Conservation (phyloP, 1,139 yeast genomes). For the Wickerhamomyces sp. region DNA sequence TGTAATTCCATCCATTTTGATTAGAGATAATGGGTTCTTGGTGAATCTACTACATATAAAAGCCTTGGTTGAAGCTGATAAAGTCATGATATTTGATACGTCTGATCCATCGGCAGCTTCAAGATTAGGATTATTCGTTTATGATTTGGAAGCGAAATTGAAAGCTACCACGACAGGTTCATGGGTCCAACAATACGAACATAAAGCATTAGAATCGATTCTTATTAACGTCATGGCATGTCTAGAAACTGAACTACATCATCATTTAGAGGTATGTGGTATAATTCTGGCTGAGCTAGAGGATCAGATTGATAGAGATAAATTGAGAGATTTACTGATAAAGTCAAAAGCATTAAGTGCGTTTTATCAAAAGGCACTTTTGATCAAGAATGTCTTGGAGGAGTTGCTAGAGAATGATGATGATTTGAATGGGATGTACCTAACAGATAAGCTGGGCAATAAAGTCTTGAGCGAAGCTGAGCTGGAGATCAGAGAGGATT, state of each 20-base stretch:
- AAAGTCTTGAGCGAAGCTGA: slow-evolving; percentile 12
- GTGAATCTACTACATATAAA: slow-evolving; percentile 81
- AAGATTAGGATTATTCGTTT: slow-evolving; percentile 75
- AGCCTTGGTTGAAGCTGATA: slow-evolving; percentile 77
- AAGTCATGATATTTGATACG: slow-evolving; percentile 78
- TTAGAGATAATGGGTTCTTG: slow-evolving; percentile 72
- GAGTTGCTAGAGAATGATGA: slow-evolving; percentile 85
- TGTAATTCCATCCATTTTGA: slow-evolving; percentile 82
- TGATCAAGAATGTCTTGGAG: slow-evolving; percentile 81
- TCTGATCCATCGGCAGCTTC: slow-evolving; percentile 51
- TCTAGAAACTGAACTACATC: slow-evolving; percentile 78
- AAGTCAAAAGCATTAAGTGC: slow-evolving; percentile 77
- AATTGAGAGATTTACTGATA: slow-evolving; percentile 71
- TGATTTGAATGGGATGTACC: slow-evolving; percentile 63
- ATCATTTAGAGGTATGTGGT: slow-evolving; percentile 70
- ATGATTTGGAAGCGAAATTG: slow-evolving; percentile 79
- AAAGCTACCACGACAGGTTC: slow-evolving; percentile 18
- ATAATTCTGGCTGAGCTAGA: slow-evolving; percentile 78
- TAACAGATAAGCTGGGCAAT: slow-evolving; percentile 38
- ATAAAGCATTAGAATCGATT: slow-evolving; percentile 85
- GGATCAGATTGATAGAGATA: slow-evolving; percentile 77
- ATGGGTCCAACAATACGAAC: slow-evolving; percentile 55
- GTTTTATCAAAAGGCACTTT: slow-evolving; percentile 76
- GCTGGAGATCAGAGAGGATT: slow-evolving; percentile 36
- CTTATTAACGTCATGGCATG: slow-evolving; percentile 80